Evolutionary conservation across 306 rosid genomes (phyloP), one percentile per base, ranked within the genome.

Genomic region (Vigna angularis): DNA sequence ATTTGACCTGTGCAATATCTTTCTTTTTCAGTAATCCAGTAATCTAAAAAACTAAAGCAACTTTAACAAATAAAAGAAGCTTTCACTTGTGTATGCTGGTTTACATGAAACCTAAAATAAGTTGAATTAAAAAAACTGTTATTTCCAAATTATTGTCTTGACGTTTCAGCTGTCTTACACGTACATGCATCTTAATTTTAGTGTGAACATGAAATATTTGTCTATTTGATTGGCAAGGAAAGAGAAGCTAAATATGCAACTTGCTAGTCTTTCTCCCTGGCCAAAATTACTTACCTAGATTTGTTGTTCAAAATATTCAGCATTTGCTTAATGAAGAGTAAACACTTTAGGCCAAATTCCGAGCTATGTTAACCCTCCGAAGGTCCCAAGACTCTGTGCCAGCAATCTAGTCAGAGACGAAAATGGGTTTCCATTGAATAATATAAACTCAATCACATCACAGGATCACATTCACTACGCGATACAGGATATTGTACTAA

Each of bases 371-470:
- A 13, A 69, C 52, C 70, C 32, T 1, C 30, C 2, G 30, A 52
- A 71, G 51, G 32, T n/a, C n/a, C 20, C n/a, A 28, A 28, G 73
- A 15, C 16, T 9, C 22, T n/a, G 28, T 9, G 5, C 28, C 26
- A 50, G 74, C 74, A 70, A 70, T 49, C 55, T 15, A 40, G 57
- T 22, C 48, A 50, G 9, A 4, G 47, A 26, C 5, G 62, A 8
- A 30, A 30, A 30, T 11, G 34, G 15, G 14, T 18, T 36, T 55
- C 66, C 66, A 18, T 38, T 26, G 45, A 42, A 73, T 24, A 57
- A 22, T 57, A 62, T 15, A 75, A 72, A 53, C 38, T 72, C 55
- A 72, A 45, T 18, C 67, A 62, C 18, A 61, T 61, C 67, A 62
- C 18, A 61, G 30, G 44, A 61, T 61, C 62, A 63, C 55, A 75